Percentiles rank a stretch among this genome's conserved stretches.
These are phyloP conservation scores for Plasmodium knowlesi DNA, from an alignment of 169 alveolate genomes.

Conservation along the genomic window DNA sequence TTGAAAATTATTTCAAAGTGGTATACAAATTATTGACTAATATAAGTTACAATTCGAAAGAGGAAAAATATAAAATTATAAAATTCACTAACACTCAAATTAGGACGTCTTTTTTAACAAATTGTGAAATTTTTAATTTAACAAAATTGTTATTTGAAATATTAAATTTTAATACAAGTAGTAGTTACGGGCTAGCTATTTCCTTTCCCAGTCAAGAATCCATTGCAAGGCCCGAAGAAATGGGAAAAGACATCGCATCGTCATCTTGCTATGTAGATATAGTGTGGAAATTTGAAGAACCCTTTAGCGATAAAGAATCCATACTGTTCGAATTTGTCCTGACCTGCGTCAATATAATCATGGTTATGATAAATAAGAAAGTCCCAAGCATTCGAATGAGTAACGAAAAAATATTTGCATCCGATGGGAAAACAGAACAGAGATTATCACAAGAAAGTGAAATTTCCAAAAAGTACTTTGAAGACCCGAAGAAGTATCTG, in stretches of 20 bases:
- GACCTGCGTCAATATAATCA: constrained; percentile 51
- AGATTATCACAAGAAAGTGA: neutral
- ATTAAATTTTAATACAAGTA: constrained; percentile 44
- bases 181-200: neutral
- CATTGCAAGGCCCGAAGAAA: neutral
- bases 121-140: constrained; percentile 52
- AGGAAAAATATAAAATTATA: constrained; percentile 52
- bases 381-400: neutral
- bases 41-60: constrained; percentile 55
- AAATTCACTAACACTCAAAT: constrained; percentile 43
- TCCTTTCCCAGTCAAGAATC: neutral
- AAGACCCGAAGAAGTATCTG: constrained; percentile 28
- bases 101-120: constrained; percentile 18
- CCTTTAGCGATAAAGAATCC: constrained; percentile 32
- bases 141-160: constrained; percentile 55
- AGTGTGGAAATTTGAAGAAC: constrained; percentile 63
- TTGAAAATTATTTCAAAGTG: constrained; percentile 38
- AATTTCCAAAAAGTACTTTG: neutral
- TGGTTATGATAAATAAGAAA: constrained; percentile 36
- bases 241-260: neutral
- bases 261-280: neutral
- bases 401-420: neutral
- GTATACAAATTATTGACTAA: constrained; percentile 46
- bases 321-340: constrained; percentile 63
- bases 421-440: constrained; percentile 5